phyloP scores from a whole-genome alignment of 179 eudicot species.

The Monotropa hypopitys region DNA sequence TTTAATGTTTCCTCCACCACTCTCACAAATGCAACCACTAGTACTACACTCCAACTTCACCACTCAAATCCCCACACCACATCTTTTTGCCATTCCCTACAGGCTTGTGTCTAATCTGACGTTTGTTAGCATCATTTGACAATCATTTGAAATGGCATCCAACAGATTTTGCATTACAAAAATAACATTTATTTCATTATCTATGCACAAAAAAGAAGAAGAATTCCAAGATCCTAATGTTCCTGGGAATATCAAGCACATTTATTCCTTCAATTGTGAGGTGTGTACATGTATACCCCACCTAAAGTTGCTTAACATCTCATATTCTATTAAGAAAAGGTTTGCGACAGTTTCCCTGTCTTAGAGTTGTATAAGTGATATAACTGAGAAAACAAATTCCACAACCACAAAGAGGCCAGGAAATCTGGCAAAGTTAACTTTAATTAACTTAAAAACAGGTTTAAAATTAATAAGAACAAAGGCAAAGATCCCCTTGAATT shows the following conservation, averaged over 20 bases:
- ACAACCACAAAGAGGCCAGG: background rate
- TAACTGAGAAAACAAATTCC: too few relatives aligned
- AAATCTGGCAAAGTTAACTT: background rate
- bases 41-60: background rate
- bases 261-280: background rate
- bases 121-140: background rate
- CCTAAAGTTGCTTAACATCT: slow-evolving; percentile 5
- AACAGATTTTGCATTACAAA: background rate
- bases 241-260: background rate
- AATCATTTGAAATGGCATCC: background rate
- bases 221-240: background rate
- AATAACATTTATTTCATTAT: background rate
- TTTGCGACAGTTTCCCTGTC: too few relatives aligned
- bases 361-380: too few relatives aligned
- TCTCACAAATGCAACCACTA: too few relatives aligned
- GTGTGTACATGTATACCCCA: background rate
- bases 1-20: too few relatives aligned
- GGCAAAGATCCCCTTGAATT: background rate
- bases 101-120: slow-evolving; percentile 3
- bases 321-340: too few relatives aligned
- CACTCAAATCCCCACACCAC: background rate
- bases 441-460: background rate
- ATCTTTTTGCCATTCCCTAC: background rate
- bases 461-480: background rate
- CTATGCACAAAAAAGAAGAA: background rate